These are phyloP conservation scores for Sparassis latifolia DNA, from an alignment of 1,284 basidiomycete genomes.

Conservation along the genomic window DNA sequence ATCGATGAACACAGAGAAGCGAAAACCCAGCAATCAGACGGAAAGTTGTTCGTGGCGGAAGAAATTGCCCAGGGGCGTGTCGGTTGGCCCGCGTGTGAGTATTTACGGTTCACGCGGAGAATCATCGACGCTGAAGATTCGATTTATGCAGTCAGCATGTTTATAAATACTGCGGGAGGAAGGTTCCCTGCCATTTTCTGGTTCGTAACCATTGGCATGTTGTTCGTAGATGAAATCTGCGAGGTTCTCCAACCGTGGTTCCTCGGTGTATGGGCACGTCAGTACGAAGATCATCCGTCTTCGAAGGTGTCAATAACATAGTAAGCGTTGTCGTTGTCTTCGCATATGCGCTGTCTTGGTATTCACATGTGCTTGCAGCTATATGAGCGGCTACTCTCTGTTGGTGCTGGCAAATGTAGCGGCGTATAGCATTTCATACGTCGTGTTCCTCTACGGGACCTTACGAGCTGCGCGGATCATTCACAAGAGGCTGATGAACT, in stretches of 20 bases:
- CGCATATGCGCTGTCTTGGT: no score
- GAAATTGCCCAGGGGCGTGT: conserved; percentile 55
- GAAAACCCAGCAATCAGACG: conserved; percentile 20
- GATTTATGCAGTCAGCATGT: conserved; percentile 21
- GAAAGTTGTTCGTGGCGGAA: conserved; percentile 52
- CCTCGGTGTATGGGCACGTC: conserved; percentile 24
- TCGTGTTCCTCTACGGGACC: conserved; percentile 34
- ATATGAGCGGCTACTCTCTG: conserved; percentile 36
- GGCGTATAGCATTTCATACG: conserved; percentile 22
- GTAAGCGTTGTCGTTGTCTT: conserved; percentile 11
- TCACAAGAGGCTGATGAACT: conserved; percentile 49
- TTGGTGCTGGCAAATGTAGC: conserved; percentile 26
- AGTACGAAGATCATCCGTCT: conserved; percentile 24
- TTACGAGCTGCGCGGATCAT: conserved; percentile 49
- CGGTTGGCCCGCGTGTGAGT: conserved; percentile 37
- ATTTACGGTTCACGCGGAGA: background rate
- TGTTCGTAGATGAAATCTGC: conserved; percentile 16
- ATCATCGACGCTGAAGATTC: no score
- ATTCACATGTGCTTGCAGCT: conserved; percentile 22
- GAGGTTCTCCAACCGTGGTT: conserved; percentile 18
- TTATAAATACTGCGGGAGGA: conserved; percentile 27
- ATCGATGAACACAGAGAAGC: conserved; percentile 22
- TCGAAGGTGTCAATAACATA: conserved; percentile 15
- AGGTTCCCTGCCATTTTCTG: conserved; percentile 26
- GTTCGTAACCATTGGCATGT: conserved; percentile 19